Conservation (phyloP, 192 early-diverging fungal genomes). For the Backusella parvicylindrica region DNA sequence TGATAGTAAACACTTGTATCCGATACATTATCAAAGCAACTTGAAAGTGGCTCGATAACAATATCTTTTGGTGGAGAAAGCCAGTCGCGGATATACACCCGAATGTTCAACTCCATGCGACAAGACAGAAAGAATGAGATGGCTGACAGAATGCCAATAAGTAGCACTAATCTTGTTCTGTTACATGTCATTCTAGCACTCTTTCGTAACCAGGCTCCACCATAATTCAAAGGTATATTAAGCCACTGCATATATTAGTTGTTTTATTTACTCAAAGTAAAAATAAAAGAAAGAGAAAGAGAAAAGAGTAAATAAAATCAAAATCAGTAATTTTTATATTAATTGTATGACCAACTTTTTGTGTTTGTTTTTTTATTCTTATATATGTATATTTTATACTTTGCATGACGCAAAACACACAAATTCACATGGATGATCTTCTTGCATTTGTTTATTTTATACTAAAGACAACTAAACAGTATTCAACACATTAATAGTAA, state of each 20-base stretch:
- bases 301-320: not conserved
- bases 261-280: too few relatives aligned
- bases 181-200: not conserved
- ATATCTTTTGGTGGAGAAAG: conserved; percentile 16
- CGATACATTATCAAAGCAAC: conserved; percentile 19
- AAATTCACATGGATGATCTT: not conserved
- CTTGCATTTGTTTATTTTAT: not conserved
- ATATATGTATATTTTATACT: not conserved
- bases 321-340: not conserved
- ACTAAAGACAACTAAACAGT: not conserved
- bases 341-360: not conserved
- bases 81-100: conserved; percentile 35
- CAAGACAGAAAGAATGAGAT: conserved; percentile 2
- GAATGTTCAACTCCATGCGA: conserved; percentile 29
- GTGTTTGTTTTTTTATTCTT: not conserved
- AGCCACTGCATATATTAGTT: not conserved
- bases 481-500: too few relatives aligned
- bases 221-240: not conserved
- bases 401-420: not conserved
- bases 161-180: not conserved
- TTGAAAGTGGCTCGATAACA: conserved; percentile 21
- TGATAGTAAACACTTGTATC: not conserved
- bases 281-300: not conserved
- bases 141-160: not conserved
- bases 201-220: not conserved